These are phyloP conservation scores for Penicillium nucicola DNA, from an alignment of 495 filamentous ascomycete genomes.

Conservation along the genomic window DNA sequence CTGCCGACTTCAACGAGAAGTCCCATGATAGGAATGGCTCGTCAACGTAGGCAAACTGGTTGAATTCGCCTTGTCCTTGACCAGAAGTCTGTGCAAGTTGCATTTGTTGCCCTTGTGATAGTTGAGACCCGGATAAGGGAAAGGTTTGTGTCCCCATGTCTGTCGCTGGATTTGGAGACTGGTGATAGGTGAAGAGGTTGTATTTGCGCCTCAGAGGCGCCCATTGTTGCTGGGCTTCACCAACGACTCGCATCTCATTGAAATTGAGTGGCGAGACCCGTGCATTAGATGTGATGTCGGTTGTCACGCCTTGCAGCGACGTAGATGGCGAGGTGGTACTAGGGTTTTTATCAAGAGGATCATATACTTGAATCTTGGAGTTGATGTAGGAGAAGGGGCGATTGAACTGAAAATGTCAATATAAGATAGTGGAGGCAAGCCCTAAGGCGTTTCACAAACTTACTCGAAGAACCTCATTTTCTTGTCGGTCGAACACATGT, in stretches of 20 bases:
- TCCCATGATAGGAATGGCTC: conserved; percentile 58
- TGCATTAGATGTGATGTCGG: conserved; percentile 38
- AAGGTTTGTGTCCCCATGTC: conserved; percentile 36
- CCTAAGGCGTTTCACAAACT: conserved; percentile 2
- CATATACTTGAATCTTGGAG: conserved; percentile 61
- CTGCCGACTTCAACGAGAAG: conserved; percentile 50
- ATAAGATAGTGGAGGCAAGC: not conserved
- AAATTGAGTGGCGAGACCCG: conserved; percentile 51
- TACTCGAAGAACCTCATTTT: conserved; percentile 62
- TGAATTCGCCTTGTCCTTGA: conserved; percentile 42
- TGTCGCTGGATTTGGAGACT: conserved; percentile 29
- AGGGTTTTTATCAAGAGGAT: conserved; percentile 44
- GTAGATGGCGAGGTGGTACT: conserved; percentile 35
- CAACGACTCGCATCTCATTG: conserved; percentile 61
- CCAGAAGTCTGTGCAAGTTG: conserved; percentile 33
- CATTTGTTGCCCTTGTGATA: conserved; percentile 48
- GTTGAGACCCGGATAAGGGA: conserved; percentile 41
- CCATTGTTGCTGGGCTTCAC: conserved; percentile 69
- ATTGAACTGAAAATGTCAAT: conserved; percentile 48
- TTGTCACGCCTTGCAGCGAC: conserved; percentile 37
- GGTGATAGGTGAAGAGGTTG: conserved; percentile 58
- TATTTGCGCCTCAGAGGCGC: conserved; percentile 65
- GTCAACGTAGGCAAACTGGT: conserved; percentile 63
- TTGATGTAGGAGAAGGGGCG: conserved; percentile 69
- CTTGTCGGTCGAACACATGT: conserved; percentile 64